These are phyloP conservation scores for Trichophyton verrucosum DNA, from an alignment of 2,329 filamentous ascomycete species.

Conservation along the genomic window DNA sequence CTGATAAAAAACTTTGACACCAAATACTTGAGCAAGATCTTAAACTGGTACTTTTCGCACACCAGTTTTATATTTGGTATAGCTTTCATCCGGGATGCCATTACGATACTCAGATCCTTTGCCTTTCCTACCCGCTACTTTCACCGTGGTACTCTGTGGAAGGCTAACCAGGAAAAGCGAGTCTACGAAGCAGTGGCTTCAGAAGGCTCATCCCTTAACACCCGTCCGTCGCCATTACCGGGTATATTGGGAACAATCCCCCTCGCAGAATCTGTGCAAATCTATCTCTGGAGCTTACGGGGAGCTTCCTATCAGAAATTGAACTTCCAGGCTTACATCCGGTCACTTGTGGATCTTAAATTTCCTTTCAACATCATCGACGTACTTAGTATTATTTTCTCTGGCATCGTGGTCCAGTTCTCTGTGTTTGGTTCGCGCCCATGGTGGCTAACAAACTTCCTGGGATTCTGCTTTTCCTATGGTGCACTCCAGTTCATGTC, in stretches of 20 bases:
- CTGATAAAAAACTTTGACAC: constrained; percentile 83
- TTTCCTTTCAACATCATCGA: constrained; percentile 33
- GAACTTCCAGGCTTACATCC: constrained; percentile 41
- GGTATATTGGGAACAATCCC: constrained; percentile 37
- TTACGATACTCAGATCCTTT: constrained; percentile 53
- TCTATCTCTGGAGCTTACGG: constrained; percentile 39
- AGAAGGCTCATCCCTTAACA: constrained; percentile 9
- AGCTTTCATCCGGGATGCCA: constrained; percentile 58
- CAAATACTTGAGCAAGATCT: constrained; percentile 64
- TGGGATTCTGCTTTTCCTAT: constrained; percentile 82
- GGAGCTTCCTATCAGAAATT: constrained; percentile 40
- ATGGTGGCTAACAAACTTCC: constrained; percentile 68
- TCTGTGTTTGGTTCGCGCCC: constrained; percentile 49
- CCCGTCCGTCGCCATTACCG: constrained; percentile 39
- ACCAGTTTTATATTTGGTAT: constrained; percentile 67
- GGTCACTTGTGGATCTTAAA: constrained; percentile 38
- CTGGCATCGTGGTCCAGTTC: constrained; percentile 49
- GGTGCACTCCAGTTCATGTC: constrained; percentile 70
- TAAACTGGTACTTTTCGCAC: constrained; percentile 71
- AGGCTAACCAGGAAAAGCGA: constrained; percentile 23
- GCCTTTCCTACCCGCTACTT: constrained; percentile 63
- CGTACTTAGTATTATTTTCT: constrained; percentile 43
- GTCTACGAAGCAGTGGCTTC: constrained; percentile 18
- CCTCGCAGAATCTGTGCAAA: constrained; percentile 27
- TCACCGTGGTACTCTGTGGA: constrained; percentile 39